Evolutionary conservation across 352 stramenopile species (phyloP), one percentile per base, ranked within the genome.

Genomic region (Thraustotheca clavata): DNA sequence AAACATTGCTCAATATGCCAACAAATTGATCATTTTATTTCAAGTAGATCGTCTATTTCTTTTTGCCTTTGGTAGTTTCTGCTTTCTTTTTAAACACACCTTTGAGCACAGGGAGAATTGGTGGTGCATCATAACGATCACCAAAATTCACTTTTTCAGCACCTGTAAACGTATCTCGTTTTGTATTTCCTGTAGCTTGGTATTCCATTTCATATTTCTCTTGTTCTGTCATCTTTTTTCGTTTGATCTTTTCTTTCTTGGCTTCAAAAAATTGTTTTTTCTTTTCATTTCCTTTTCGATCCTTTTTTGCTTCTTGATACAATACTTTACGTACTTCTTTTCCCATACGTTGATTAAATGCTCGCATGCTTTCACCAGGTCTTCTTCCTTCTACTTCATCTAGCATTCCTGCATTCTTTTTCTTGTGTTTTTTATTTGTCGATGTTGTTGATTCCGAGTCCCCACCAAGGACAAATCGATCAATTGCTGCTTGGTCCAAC

Each of bases 311-410:
- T 38, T 88, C 81, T 65, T 93, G 80, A 69, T 88, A 89, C 65
- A 93, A 87, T 35, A 93, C 83, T 39, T 79, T 80, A 70, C 88
- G 88, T 36, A 93, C 83, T 59, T 93, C 81, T 20, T 69, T 83
- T 54, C 79, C 88, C 62, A 93, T 90, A 48, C 83, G 83, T 60
- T 91, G 88, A 71, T 88, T 89, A 54, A 91, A 93, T 32, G 86
- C 79, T 35, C 83, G 83, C 81, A 93, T 90, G 48, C 70, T 86
- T 69, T 93, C 83, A 0, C 73, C 74, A 11, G 36, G 36, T 8
- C 57, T 40, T 16, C 57, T 40, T 9, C 57, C 57, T 22, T 65
- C 57, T 11, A 47, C 60, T 31, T 54, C 36, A 1, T 18, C 52
- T 18, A 46, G 26, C 12, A 47, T 48, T 1, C 32, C 40, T 11